Base-by-base conservation (phyloP, 208 protist species). In the Trypanosoma mega region DNA sequence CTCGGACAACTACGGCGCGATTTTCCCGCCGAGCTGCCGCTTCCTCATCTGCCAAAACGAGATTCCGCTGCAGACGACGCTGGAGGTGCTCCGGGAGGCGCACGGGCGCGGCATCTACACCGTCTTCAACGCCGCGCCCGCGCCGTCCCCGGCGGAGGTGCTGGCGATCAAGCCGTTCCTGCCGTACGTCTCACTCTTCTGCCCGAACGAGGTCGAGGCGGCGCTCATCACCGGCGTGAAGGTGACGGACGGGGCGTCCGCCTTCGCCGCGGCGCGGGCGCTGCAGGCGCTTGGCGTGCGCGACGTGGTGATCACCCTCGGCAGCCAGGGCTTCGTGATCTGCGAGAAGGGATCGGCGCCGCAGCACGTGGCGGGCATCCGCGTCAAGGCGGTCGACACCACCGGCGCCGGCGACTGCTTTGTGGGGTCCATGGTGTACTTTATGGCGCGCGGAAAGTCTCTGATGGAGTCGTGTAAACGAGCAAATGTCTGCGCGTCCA, bases 361-460 rank as follows among this genome's bases (percentile, higher is more conserved):
- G 9, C 47, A 78, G 33, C 71, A 89, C 63, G 63, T 73, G 37
- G 43, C 66, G 27, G 80, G 71, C 7, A 80, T 82, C 46, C 67
- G 59, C n/a, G 83, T 96, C 26, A 86, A 94, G 70, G 87, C 93
- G 3, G 82, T 97, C 8, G 95, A 98, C 78, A 95, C 95, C 11
- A 97, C 95, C 3, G 93, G 95, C 31, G 92, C 95, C 1, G 95
- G 95, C 26, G 95, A 98, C 75, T 94, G 80, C 78, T 98, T 97
- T 50, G 83, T 97, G 7, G 95, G 95, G 2, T 78, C 84, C 27
- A 87, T 97, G 77, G 76, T 85, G n/a, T 94, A 82, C 74, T 97
- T 92, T 61, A 50, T 97, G 53, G 83, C 73, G 39, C 67, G 54
- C 26, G 92, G 88, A n/a, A 73, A 81, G 50, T 63, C 30, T 44